Conservation (phyloP, 1,284 basidiomycete genomes). For the Moniliella sp. region DNA sequence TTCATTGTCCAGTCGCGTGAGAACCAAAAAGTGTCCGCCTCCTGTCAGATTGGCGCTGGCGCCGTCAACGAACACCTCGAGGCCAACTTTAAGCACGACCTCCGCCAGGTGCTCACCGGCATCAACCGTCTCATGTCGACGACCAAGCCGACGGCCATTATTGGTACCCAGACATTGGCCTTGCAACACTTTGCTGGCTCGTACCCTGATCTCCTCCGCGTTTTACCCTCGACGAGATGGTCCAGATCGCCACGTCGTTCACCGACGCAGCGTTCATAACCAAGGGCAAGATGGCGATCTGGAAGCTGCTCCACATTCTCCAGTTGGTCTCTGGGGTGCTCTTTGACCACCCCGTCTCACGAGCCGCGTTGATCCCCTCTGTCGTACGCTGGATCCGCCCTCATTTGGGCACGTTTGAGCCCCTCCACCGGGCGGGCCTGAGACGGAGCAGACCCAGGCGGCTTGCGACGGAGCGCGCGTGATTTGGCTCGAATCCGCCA, state of each 20-base stretch:
- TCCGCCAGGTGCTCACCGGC: slow-evolving; percentile 45
- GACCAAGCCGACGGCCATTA: slow-evolving; percentile 55
- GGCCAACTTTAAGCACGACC: slow-evolving; percentile 50
- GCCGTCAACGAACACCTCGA: slow-evolving; percentile 69
- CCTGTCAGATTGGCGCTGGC: slow-evolving; percentile 42
- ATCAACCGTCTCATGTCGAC: slow-evolving; percentile 74
- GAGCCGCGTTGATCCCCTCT: slow-evolving; percentile 61
- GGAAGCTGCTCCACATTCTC: slow-evolving; percentile 79
- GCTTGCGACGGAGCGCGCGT: slow-evolving; percentile 44
- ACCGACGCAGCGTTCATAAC: slow-evolving; percentile 57
- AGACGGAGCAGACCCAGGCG: slow-evolving; percentile 8
- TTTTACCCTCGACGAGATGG: slow-evolving; percentile 22
- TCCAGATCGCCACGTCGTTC: slow-evolving; percentile 50
- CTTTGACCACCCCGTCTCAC: slow-evolving; percentile 60
- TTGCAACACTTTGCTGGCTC: slow-evolving; percentile 83
- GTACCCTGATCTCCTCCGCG: slow-evolving; percentile 49
- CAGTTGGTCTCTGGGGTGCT: slow-evolving; percentile 70
- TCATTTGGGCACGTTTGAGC: slow-evolving; percentile 70
- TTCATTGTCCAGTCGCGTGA: slow-evolving; percentile 72
- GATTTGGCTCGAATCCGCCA: slow-evolving; percentile 67
- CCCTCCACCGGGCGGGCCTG: slow-evolving; percentile 6
- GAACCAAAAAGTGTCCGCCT: slow-evolving; percentile 49
- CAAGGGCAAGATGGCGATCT: slow-evolving; percentile 67
- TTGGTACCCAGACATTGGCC: slow-evolving; percentile 60
- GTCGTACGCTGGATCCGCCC: slow-evolving; percentile 83